Evolutionary conservation across 768 basidiomycete species (phyloP).

Genomic region (Scleroderma citrinum): DNA sequence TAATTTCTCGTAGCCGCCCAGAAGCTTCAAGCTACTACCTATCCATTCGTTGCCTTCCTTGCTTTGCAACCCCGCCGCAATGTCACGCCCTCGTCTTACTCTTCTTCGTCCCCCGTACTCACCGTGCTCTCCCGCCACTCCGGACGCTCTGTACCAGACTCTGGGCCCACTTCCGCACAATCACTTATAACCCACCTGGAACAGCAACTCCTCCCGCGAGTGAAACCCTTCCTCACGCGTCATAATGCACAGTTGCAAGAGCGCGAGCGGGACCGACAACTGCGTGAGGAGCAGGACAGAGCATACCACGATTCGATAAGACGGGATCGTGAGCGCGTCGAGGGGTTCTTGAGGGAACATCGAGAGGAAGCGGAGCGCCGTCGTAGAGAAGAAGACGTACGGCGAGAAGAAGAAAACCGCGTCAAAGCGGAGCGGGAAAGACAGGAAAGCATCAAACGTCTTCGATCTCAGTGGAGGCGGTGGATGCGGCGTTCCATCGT

Average conservation of each 20-base stretch:
- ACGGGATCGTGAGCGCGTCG: constrained; percentile 65
- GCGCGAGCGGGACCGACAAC: constrained; percentile 45
- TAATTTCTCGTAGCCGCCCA: constrained; percentile 40
- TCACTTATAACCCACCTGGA: constrained; percentile 63
- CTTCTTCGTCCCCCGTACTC: constrained; percentile 43
- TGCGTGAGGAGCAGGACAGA: constrained; percentile 78
- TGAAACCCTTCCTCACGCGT: constrained; percentile 65
- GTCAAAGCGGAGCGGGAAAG: constrained; percentile 35
- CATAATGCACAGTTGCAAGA: constrained; percentile 49
- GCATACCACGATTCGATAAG: constrained; percentile 63
- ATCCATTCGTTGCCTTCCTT: constrained; percentile 89
- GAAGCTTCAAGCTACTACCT: constrained; percentile 83
- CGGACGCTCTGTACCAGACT: constrained; percentile 48
- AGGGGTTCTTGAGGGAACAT: constrained; percentile 47
- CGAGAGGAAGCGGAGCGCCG: constrained; percentile 29
- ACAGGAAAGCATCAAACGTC: constrained; percentile 28
- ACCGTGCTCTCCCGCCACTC: constrained; percentile 85
- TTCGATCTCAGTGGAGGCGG: constrained; percentile 48
- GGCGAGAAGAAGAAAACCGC: constrained; percentile 28
- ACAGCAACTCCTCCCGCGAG: constrained; percentile 73
- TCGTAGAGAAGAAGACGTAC: constrained; percentile 25
- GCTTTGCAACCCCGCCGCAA: constrained; percentile 73
- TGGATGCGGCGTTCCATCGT: constrained; percentile 52
- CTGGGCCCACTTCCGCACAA: constrained; percentile 55
- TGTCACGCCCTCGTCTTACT: constrained; percentile 29